A percentile compares a stretch with the other conserved stretches of the same genome.
Conservation (phyloP, 2,329 filamentous ascomycete genomes). For the Daldinia eschscholtzii region DNA sequence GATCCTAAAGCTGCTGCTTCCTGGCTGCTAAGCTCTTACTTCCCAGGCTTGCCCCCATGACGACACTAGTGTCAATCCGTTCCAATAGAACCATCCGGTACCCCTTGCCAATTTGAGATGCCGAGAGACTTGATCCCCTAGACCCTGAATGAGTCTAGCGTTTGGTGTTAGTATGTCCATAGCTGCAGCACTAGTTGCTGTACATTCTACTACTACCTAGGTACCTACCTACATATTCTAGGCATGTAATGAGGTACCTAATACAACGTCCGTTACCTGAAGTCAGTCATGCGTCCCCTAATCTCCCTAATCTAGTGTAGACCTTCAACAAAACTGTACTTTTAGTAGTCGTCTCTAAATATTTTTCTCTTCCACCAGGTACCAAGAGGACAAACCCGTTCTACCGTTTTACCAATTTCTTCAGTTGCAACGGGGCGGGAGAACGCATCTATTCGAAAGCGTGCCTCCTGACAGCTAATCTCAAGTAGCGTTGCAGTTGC, state of each 20-base stretch:
- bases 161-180: conserved; percentile 5
- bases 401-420: conserved; percentile 8
- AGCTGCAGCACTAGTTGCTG: conserved; percentile 19
- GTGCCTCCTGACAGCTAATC: background rate
- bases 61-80: conserved; percentile 38
- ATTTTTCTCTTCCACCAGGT: no score
- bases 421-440: background rate
- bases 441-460: background rate
- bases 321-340: background rate
- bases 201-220: background rate
- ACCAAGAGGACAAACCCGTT: background rate
- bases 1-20: conserved; percentile 9
- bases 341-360: background rate
- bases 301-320: background rate
- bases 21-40: conserved; percentile 18
- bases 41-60: conserved; percentile 41
- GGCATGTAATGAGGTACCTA: no score
- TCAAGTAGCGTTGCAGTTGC: conserved; percentile 5
- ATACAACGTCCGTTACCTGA: no score
- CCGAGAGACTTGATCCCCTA: conserved; percentile 36
- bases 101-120: conserved; percentile 35
- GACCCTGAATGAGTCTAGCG: conserved; percentile 19
- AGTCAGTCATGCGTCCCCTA: no score
- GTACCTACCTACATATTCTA: background rate
- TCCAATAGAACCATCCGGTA: conserved; percentile 20